Percentiles rank a stretch among this genome's conserved stretches.
phyloP scores from a whole-genome alignment of 1,139 yeast genomes.

The Pneumocystis carinii region DNA sequence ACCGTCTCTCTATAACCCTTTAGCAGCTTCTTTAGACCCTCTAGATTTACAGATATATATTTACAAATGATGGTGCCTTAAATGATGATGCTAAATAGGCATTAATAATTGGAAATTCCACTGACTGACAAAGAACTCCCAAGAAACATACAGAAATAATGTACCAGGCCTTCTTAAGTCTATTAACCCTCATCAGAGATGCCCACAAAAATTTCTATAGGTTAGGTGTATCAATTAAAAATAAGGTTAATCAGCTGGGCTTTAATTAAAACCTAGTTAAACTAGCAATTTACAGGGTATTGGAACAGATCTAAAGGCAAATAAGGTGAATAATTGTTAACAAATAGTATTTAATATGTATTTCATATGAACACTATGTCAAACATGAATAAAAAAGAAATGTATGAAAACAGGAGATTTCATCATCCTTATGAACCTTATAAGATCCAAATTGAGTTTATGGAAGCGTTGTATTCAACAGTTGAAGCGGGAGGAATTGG shows the following conservation, averaged over 20 bases:
- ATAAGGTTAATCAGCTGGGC: background rate
- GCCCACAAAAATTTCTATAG: no score
- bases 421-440: slow-evolving; percentile 76
- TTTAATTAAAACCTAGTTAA: background rate
- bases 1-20: background rate
- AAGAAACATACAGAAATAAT: background rate
- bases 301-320: no score
- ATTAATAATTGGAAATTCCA: background rate
- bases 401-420: slow-evolving; percentile 22
- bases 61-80: background rate
- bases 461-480: slow-evolving; percentile 57
- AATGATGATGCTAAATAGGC: background rate
- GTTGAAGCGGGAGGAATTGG: slow-evolving; percentile 43
- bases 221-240: no score
- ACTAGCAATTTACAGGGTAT: background rate
- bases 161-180: no score
- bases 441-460: slow-evolving; percentile 58
- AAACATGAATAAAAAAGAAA: background rate
- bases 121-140: background rate
- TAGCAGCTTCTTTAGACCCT: background rate
- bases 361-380: background rate
- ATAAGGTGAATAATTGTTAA: background rate
- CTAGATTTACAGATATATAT: background rate
- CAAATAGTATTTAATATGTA: background rate
- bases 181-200: background rate